These are phyloP conservation scores for Parathielavia hyrcaniae DNA, from an alignment of 495 filamentous ascomycete genomes.

Conservation along the genomic window DNA sequence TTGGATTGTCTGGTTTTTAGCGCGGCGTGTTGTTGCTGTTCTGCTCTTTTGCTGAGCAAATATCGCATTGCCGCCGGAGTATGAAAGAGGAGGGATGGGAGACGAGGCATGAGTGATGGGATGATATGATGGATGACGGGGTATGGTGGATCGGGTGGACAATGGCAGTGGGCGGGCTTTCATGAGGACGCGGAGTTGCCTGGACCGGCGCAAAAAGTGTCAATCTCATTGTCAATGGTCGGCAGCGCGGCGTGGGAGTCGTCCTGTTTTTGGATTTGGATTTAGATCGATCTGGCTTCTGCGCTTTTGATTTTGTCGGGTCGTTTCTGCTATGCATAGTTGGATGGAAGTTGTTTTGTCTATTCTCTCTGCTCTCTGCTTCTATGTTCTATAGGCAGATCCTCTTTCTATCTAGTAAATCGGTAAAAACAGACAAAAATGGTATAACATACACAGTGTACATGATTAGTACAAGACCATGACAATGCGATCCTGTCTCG, in stretches of 20 bases:
- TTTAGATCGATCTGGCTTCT: slow-evolving; percentile 13
- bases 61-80: slow-evolving; percentile 22
- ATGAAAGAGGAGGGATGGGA: slow-evolving; percentile 4
- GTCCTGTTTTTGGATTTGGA: slow-evolving; percentile 13
- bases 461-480: neutral
- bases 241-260: slow-evolving; percentile 9
- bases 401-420: slow-evolving; percentile 1
- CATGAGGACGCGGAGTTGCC: neutral
- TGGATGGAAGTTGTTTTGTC: slow-evolving; percentile 6
- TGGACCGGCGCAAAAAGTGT: slow-evolving; percentile 15
- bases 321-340: slow-evolving; percentile 5
- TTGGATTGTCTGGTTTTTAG: slow-evolving; percentile 14
- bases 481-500: neutral
- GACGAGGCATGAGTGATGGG: slow-evolving; percentile 2
- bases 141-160: slow-evolving; percentile 6
- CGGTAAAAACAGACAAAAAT: neutral
- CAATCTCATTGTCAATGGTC: neutral
- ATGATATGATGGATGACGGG: slow-evolving; percentile 11
- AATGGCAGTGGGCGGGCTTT: neutral
- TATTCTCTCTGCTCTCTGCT: slow-evolving; percentile 3
- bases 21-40: slow-evolving; percentile 1
- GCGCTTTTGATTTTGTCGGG: slow-evolving; percentile 4
- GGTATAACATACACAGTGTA: slow-evolving; percentile 4
- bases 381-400: slow-evolving; percentile 10
- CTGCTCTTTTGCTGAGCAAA: neutral